Percentiles rank a stretch among this genome's conserved stretches.
Evolutionary conservation across 192 early-diverging fungal species (phyloP).

Genomic region (Chytriomyces sp.): DNA sequence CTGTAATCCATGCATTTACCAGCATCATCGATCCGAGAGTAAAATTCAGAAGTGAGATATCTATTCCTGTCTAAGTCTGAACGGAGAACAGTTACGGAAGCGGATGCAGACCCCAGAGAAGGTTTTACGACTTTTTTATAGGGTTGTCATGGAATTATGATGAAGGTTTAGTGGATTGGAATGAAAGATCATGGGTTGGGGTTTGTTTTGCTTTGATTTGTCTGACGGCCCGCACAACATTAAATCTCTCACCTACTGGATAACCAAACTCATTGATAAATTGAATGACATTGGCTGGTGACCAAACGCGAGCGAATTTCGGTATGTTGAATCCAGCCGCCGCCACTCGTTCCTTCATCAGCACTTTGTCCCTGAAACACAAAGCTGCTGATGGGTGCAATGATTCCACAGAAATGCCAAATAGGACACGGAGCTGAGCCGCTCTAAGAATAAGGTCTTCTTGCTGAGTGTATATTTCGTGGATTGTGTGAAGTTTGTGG

Average conservation of each 20-base stretch:
- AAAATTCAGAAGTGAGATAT: constrained; percentile 39
- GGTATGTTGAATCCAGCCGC: constrained; percentile 38
- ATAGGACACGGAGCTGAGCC: constrained; percentile 29
- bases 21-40: constrained; percentile 27
- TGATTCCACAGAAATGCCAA: constrained; percentile 23
- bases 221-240: background rate
- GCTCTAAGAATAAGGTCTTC: constrained; percentile 50
- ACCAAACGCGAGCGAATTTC: constrained; percentile 28
- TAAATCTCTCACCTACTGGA: constrained; percentile 36
- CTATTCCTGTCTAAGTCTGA: constrained; percentile 16
- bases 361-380: constrained; percentile 39
- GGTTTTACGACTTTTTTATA: constrained; percentile 47
- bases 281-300: constrained; percentile 33
- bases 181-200: too few species aligned
- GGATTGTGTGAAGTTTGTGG: constrained; percentile 40
- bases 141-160: constrained; percentile 1
- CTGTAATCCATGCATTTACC: constrained; percentile 40
- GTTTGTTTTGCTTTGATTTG: too few species aligned
- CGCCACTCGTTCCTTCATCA: constrained; percentile 35
- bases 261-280: constrained; percentile 31
- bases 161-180: background rate
- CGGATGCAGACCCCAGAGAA: constrained; percentile 38
- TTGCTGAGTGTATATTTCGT: constrained; percentile 47
- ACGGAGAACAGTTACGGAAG: constrained; percentile 35
- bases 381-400: constrained; percentile 20